These are phyloP conservation scores for Mucor indicus DNA, from an alignment of 371 early-diverging fungal genomes.

Conservation along the genomic window DNA sequence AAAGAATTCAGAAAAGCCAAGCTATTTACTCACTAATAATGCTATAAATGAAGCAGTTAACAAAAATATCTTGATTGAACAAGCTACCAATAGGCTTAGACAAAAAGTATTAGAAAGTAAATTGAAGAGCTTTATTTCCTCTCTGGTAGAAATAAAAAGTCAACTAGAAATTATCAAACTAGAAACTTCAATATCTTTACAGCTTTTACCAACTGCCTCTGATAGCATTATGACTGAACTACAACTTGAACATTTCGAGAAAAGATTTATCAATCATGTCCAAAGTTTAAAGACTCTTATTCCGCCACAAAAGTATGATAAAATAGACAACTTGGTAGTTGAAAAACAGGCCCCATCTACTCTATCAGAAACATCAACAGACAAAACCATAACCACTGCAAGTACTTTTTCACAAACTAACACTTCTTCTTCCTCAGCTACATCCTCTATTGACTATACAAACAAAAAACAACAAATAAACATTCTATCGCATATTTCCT, in stretches of 20 bases:
- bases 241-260: constrained; percentile 5
- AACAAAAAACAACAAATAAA: not conserved
- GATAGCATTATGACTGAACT: not conserved
- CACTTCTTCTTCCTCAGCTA: not conserved
- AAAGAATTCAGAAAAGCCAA: no score
- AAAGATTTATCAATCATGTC: constrained; percentile 8
- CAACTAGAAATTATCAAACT: constrained; percentile 14
- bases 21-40: no score
- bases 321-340: no score
- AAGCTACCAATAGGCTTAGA: constrained; percentile 9
- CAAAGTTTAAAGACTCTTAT: not conserved
- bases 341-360: no score
- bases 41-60: constrained; percentile 1
- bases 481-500: not conserved
- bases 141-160: constrained; percentile 13
- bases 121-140: constrained; percentile 7
- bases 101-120: constrained; percentile 10
- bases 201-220: not conserved
- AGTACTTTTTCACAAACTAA: not conserved
- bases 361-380: not conserved
- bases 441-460: not conserved
- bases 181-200: constrained; percentile 5
- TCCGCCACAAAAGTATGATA: no score
- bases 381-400: not conserved
- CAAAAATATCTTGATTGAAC: constrained; percentile 1